These are phyloP conservation scores for Cairneyella variabilis DNA, from an alignment of 495 filamentous ascomycete genomes.

Conservation along the genomic window DNA sequence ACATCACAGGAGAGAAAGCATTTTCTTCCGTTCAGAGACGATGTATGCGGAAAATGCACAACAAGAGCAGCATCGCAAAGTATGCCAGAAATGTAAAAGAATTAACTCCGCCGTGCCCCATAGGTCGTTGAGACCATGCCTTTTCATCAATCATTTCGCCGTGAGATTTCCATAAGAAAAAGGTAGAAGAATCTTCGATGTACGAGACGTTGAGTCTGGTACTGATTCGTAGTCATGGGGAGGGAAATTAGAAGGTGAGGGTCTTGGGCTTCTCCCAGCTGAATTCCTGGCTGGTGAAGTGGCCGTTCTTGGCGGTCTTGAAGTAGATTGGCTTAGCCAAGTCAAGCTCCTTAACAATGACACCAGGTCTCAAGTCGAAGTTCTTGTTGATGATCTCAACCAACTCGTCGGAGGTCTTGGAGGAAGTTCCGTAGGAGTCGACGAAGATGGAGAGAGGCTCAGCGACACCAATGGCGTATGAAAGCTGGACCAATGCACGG, in stretches of 20 bases:
- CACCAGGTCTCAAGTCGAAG: constrained; percentile 96
- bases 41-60: not conserved
- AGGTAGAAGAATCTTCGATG: constrained; percentile 22
- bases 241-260: constrained; percentile 70
- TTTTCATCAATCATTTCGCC: constrained; percentile 27
- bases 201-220: constrained; percentile 42
- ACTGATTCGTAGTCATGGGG: constrained; percentile 30
- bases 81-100: constrained; percentile 6
- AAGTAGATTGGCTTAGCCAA: constrained; percentile 94
- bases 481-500: constrained; percentile 92
- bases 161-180: constrained; percentile 29
- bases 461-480: constrained; percentile 97
- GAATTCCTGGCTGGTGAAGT: constrained; percentile 99
- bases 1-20: constrained; percentile 16
- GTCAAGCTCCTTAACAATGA: constrained; percentile 97
- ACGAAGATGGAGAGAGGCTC: constrained; percentile 93
- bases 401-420: constrained; percentile 70
- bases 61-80: not conserved
- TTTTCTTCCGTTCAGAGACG: constrained; percentile 3
- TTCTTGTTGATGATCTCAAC: constrained; percentile 91
- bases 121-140: constrained; percentile 31
- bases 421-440: constrained; percentile 78
- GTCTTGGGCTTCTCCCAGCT: constrained; percentile 97
- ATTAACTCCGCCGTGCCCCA: constrained; percentile 19
- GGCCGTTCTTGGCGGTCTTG: constrained; percentile 98